These are phyloP conservation scores for Aphanomyces euteiches DNA, from an alignment of 352 stramenopile genomes.

Conservation along the genomic window DNA sequence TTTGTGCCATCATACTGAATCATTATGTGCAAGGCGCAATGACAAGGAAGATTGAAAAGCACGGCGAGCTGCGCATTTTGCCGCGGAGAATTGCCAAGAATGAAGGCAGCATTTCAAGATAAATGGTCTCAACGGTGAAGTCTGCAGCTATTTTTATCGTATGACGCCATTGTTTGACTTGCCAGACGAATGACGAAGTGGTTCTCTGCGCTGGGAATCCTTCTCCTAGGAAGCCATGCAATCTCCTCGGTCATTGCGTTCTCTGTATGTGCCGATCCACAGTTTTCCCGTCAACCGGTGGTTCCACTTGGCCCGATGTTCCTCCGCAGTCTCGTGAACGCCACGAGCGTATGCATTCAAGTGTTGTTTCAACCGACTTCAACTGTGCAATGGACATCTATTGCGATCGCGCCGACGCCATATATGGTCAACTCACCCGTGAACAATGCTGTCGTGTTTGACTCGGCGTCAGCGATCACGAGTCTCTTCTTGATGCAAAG, in stretches of 20 bases:
- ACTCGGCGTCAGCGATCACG: neutral
- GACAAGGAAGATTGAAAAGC: too few relatives aligned
- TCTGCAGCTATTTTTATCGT: too few relatives aligned
- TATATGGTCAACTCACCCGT: conserved; percentile 25
- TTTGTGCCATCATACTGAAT: neutral
- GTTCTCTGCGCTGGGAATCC: too few relatives aligned
- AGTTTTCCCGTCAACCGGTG: neutral
- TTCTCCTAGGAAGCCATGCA: too few relatives aligned
- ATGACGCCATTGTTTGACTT: too few relatives aligned
- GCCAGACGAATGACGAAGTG: too few relatives aligned
- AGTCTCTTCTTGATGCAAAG: conserved; percentile 10
- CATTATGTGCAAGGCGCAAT: too few relatives aligned
- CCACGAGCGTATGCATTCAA: conserved; percentile 3
- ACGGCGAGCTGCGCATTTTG: too few relatives aligned
- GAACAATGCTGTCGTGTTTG: conserved; percentile 20
- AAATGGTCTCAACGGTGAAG: too few relatives aligned
- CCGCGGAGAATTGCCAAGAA: too few relatives aligned
- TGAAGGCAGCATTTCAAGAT: too few relatives aligned
- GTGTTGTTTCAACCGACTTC: conserved; percentile 2
- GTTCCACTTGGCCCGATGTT: conserved; percentile 1
- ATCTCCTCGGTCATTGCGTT: too few relatives aligned
- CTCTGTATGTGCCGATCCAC: conserved; percentile 4
- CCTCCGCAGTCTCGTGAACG: conserved; percentile 4
- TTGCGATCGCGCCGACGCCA: neutral
- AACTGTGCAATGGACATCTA: neutral